These are phyloP conservation scores for Geotrichum fermentans DNA, from an alignment of 1,139 yeast species.

Conservation along the genomic window DNA sequence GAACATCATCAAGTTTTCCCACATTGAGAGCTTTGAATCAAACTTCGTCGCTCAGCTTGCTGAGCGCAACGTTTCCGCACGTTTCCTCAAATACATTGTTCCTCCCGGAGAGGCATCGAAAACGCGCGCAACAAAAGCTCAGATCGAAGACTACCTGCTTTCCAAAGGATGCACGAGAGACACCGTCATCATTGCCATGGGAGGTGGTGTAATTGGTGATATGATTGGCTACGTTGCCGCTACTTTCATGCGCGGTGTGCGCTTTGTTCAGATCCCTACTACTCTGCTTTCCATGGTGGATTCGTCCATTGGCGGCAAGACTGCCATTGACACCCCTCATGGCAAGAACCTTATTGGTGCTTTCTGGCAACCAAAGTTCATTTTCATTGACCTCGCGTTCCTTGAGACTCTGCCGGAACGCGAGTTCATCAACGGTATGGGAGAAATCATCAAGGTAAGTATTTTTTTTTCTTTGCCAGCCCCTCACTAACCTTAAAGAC, in stretches of 20 bases:
- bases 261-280: conserved; percentile 92
- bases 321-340: conserved; percentile 96
- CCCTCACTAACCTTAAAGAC: conserved; percentile 42
- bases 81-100: conserved; percentile 69
- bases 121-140: conserved; percentile 82
- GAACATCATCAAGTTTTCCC: conserved; percentile 67
- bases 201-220: conserved; percentile 99
- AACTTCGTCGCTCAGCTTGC: conserved; percentile 35
- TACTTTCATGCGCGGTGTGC: conserved; percentile 97
- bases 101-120: conserved; percentile 94
- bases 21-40: conserved; percentile 43
- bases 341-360: conserved; percentile 97
- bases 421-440: conserved; percentile 97
- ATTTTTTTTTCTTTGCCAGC: background rate
- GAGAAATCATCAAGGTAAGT: conserved; percentile 76
- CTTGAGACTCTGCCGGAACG: conserved; percentile 84
- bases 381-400: conserved; percentile 83
- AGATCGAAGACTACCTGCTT: conserved; percentile 85
- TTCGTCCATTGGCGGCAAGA: conserved; percentile 96
- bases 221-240: conserved; percentile 99
- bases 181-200: conserved; percentile 89
- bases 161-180: conserved; percentile 92
- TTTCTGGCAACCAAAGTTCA: conserved; percentile 91
- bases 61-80: conserved; percentile 42
- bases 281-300: conserved; percentile 95